Percentiles rank a stretch among this genome's conserved stretches.
These are phyloP conservation scores for Inonotus obliquus DNA, from an alignment of 1,284 basidiomycete genomes.

Conservation along the genomic window DNA sequence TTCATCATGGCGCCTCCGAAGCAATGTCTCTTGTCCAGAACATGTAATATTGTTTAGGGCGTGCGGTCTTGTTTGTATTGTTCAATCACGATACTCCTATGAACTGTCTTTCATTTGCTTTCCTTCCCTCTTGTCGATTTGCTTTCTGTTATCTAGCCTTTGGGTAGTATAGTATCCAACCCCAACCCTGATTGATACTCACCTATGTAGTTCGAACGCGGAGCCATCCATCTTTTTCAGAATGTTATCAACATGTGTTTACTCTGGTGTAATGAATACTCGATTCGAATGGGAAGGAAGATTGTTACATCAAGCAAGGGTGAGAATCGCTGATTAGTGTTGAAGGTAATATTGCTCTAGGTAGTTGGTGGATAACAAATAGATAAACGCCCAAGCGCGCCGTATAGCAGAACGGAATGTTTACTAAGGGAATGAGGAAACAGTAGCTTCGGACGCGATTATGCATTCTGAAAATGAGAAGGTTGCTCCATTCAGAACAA, in stretches of 20 bases:
- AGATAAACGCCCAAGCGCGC: background rate
- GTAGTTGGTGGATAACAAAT: background rate
- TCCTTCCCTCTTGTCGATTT: background rate
- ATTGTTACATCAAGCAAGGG: too few species aligned
- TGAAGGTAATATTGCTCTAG: too few species aligned
- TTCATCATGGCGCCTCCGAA: conserved; percentile 1
- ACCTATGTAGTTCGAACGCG: too few species aligned
- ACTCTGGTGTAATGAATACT: too few species aligned
- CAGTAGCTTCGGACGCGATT: background rate
- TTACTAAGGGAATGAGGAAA: background rate
- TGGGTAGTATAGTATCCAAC: background rate
- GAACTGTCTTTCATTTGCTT: background rate
- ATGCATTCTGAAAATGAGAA: background rate
- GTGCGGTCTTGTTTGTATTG: background rate
- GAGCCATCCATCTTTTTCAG: too few species aligned
- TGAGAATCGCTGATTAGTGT: too few species aligned
- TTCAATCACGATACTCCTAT: background rate
- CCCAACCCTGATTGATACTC: background rate
- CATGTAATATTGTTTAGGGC: too few species aligned
- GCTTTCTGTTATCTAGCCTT: background rate
- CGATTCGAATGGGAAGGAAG: too few species aligned
- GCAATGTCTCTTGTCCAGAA: background rate
- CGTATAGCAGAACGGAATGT: background rate
- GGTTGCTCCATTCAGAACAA: conserved; percentile 22
- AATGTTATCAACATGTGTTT: too few species aligned